Base-by-base conservation (phyloP, 331 rosid genomes). In the Cydonia oblonga region DNA sequence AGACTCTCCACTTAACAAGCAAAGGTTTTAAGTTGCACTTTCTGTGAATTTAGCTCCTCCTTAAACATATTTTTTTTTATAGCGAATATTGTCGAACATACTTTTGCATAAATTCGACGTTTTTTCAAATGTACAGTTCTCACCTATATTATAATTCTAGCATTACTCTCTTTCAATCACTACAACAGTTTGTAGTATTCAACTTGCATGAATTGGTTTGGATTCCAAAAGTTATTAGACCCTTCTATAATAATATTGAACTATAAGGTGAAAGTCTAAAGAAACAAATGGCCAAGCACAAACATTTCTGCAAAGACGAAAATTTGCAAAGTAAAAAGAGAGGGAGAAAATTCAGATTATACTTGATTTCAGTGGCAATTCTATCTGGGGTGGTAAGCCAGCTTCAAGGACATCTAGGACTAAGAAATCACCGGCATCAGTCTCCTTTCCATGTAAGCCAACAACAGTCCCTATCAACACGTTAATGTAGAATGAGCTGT, bases 331-430 rank as follows among this genome's bases (percentile, higher is more conserved):
- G 42, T 32, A 46, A 46, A 40, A 28, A 19, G 59, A 52, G 12
- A 46, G 68, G 71, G 56, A 62, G 69, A 68, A 53, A 32, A 80
- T 52, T 25, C 12, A 20, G 35, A 62, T 68, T 61, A 67, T 91
- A 91, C 97, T 80, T 81, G 91, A 79, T 77, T 81, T 80, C 76
- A 85, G 88, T 18, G 96, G 89, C 68, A 71, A 61, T 68, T 89
- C 91, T 79, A 83, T 91, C 86, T 91, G 97, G 7, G 96, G 95
- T 30, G 98, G 91, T 69, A 93, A 87, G 88, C 87, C 98, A 69
- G 96, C 93, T 78, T 91, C 96, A 19, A 93, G 88, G 73, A 93
- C 85, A 73, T 91, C 97, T 56, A 44, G 81, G 69, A 91, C 97
- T 84, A 83, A 72, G 76, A 93, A 93, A 35, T 88, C 96, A 64